Base-by-base conservation (phyloP, 1,139 yeast genomes). In the Debaryomyces singareniensis region DNA sequence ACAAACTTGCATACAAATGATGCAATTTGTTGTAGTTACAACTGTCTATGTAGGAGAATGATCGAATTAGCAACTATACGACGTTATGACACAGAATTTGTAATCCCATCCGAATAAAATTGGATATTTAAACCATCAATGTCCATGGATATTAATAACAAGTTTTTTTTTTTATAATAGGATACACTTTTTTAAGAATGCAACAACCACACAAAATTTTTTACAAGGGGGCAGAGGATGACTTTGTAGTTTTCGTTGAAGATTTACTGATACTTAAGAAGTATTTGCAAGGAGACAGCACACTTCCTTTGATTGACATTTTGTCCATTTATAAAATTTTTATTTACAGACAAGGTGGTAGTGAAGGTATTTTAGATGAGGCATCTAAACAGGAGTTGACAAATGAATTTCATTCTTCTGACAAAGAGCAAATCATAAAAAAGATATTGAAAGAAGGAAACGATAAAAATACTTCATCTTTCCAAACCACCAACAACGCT, bases 351-450 rank as follows among this genome's bases (percentile, higher is more conserved):
- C 65, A 64, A 28, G 82, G 83, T 29, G 95, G 95, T 20, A 60
- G 74, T 3, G 84, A 76, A 44, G 94, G 94, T 33, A 68, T 71
- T 5, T 54, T 81, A 21, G 86, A 79, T 36, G 78, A 75, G 46
- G 94, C 93, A 2, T 78, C 89, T n/a, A 69, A 74, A 35, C 57
- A 62, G 13, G 80, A 78, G 39, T 55, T 84, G 35, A 70, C 65
- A 31, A 71, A 69, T 39, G 89, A 83, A 44, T 84, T 84, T 43
- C 87, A 86, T 24, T 61, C 69, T 10, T 48, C 59, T 31, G 56
- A 55, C 26, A 45, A 47, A 3, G 80, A 74, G 39, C 71, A 66
- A 27, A 66, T 71, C 16, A 67, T 82, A 35, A 69, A 68, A 38
- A 49, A 55, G 36, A 80, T 83, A 31, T 49, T 83, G 38, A 56